Evolutionary conservation across 2,329 filamentous ascomycete genomes (phyloP).

Genomic region (Colletotrichum destructivum): DNA sequence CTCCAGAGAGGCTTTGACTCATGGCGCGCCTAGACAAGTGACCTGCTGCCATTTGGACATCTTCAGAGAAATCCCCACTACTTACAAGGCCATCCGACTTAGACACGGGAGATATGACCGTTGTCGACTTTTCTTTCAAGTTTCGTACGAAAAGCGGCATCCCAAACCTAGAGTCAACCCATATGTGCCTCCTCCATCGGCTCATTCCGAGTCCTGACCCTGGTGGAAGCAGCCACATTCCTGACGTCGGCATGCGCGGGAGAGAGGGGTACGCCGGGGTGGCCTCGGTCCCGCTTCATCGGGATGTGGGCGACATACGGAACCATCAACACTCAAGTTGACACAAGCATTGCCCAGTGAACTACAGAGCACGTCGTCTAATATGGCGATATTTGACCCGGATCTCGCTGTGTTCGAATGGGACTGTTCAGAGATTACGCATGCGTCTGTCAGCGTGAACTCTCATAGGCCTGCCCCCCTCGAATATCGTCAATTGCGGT

Average conservation of each 20-base stretch:
- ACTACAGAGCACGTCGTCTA: not conserved
- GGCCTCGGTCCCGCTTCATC: not conserved
- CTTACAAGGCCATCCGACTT: not conserved
- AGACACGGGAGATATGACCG: not conserved
- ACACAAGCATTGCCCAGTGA: conserved; percentile 25
- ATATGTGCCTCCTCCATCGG: no score
- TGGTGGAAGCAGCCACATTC: not conserved
- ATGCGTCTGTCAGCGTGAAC: conserved; percentile 25
- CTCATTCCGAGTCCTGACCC: no score
- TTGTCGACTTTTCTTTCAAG: not conserved
- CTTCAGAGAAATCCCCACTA: not conserved
- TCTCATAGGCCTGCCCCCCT: conserved; percentile 23
- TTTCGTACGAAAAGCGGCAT: not conserved
- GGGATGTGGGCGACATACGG: conserved; percentile 29
- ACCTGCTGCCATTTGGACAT: no score
- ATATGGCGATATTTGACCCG: no score
- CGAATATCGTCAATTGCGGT: conserved; percentile 8
- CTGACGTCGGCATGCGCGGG: not conserved
- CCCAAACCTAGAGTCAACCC: not conserved
- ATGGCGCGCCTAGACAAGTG: no score
- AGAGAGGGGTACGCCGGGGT: not conserved
- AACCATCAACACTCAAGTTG: conserved; percentile 16
- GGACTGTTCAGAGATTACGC: conserved; percentile 19
- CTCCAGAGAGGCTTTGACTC: no score
- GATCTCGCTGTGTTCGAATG: conserved; percentile 1